Conservation (phyloP, 1,284 basidiomycete species). For the Microbotryum violaceum region DNA sequence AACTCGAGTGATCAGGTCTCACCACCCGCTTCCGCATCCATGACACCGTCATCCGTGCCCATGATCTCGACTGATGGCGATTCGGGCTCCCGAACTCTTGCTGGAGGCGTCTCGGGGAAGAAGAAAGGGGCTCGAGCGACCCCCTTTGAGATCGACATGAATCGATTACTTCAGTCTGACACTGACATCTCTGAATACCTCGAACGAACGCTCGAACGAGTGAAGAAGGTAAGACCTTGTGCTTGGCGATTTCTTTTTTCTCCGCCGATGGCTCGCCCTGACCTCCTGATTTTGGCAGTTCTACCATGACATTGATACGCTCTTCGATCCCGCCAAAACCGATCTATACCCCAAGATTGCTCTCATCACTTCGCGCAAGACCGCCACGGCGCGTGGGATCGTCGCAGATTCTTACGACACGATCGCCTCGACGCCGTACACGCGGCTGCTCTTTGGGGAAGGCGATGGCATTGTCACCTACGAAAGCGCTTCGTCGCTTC, state of each 20-base stretch:
- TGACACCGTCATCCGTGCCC: too few species aligned
- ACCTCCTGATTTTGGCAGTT: conserved; percentile 25
- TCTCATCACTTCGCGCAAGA: conserved; percentile 35
- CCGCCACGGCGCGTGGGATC: conserved; percentile 38
- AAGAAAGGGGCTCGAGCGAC: too few species aligned
- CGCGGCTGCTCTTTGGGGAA: conserved; percentile 27
- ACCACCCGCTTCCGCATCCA: too few species aligned
- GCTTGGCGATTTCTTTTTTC: background rate
- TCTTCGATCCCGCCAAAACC: conserved; percentile 29
- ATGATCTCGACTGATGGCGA: too few species aligned
- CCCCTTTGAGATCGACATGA: too few species aligned
- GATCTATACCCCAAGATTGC: conserved; percentile 38
- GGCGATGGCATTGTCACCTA: conserved; percentile 40
- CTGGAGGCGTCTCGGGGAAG: too few species aligned
- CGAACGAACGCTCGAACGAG: conserved; percentile 23
- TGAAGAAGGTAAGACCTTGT: conserved; percentile 6
- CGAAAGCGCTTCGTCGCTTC: conserved; percentile 34
- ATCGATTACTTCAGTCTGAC: too few species aligned
- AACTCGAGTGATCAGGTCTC: too few species aligned
- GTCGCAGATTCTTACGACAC: conserved; percentile 21
- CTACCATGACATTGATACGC: conserved; percentile 31
- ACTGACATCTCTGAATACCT: conserved; percentile 24
- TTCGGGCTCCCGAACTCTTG: too few species aligned
- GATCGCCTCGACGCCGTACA: conserved; percentile 24
- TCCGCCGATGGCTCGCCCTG: too few species aligned